Evolutionary conservation across 345 rosid species (phyloP), one percentile per base, ranked within the genome.

Genomic region (Brassica juncea): DNA sequence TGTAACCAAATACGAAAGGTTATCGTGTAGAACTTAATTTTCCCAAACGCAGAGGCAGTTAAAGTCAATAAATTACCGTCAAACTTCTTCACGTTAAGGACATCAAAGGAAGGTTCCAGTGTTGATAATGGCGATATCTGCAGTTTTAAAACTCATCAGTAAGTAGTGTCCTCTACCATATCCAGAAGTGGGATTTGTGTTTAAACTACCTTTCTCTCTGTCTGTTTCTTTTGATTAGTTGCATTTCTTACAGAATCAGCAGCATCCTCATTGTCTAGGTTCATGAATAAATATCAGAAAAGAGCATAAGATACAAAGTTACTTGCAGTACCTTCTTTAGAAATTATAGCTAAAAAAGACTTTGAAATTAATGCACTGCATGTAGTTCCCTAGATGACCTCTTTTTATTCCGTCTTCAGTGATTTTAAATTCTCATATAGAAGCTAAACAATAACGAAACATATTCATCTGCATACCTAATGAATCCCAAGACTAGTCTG

Each of bases 111-210:
- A 5, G 97, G 78, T 75, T 94, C 98, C 73, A 92, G 83, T 42
- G 97, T 91, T 42, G 95, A 85, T 71, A 89, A 83, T 49, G 98
- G 97, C 37, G 97, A 94, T 61, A 89, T 62, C 99, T 92, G 92
- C 90, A 88, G 16, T 77, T 49, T 75, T 75, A 30, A 8, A 78
- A 64, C 68, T 58, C 71, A 42, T 86, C 70, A 83, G 79, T 73
- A 63, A 57, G 70, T 35, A 77, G 57, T 72, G 30, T 25, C 59
- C 35, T 49, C 14, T 30, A 64, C 16, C 8, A 25, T 44, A 65
- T 15, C 19, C 25, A 72, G 61, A 23, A 23, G 69, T 35, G 8
- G 1, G 70, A 70, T 68, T 67, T 62, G 66, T 55, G 66, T 47
- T 71, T 49, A 47, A 44, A 62, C 49, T 39, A 82, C 99, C 94